Evolutionary conservation across 2,329 filamentous ascomycete species (phyloP), one percentile per base, ranked within the genome.

Genomic region (Ceratocystis diversiconidia): DNA sequence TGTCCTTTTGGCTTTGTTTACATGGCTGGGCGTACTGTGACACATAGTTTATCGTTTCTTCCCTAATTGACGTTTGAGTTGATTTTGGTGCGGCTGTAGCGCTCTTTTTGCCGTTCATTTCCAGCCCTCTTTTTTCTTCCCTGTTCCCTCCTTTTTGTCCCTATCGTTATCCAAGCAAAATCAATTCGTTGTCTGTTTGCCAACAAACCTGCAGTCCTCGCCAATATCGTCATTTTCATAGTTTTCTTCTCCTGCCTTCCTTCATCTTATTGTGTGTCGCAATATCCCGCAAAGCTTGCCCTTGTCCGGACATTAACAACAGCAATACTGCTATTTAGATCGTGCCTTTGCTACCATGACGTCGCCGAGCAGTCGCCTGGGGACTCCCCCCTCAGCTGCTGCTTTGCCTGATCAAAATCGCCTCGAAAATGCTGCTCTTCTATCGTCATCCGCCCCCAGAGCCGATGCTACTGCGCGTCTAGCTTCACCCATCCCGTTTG

Each of bases 401-500:
- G 46, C 52, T 19, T 48, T 64, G 41, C 12, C 61, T 8, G 62
- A 66, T 28, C 57, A 32, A 22, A 44, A 46, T 22, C 62, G 62
- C 4, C 28, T 64, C 36, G 62, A 65, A 50, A 32, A 61, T 52
- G 50, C 46, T 30, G 57, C 55, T 41, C 15, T 67, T 22, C 25
- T 67, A n/a, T 67, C 65, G 1, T 65, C 63, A 62, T 65, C 63
- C 30, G 57, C 52, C 15, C 66, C 66, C 28, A 59, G 66, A 65
- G 63, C 66, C 28, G 63, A 65, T 19, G 80, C 80, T 17, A 82
- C 77, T n/a, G 80, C 79, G 62, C 76, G 81, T 60, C 73, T 83
- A 48, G 80, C 79, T 48, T 83, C 81, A 6, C 81, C 82, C 2
- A 72, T 85, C 41, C 81, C 82, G 5, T 81, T 80, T 28, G 69